A percentile compares a stretch with the other conserved stretches of the same genome.
Evolutionary conservation across 805 yeast species (phyloP).

Genomic region (Teunomyces gatunensis): DNA sequence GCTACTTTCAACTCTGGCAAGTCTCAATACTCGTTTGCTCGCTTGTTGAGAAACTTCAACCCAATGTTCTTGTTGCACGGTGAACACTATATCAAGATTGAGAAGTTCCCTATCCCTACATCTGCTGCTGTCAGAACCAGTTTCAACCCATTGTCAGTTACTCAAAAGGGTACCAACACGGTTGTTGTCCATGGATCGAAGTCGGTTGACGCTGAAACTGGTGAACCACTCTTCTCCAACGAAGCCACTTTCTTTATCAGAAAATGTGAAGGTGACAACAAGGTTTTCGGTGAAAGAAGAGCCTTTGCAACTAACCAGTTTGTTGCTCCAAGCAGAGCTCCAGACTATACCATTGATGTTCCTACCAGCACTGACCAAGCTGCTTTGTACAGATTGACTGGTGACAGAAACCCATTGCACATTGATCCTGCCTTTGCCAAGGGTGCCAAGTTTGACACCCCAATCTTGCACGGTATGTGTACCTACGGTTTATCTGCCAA

Average conservation of each 20-base stretch:
- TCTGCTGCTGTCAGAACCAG: constrained; percentile 61
- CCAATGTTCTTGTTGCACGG: constrained; percentile 91
- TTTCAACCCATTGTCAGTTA: constrained; percentile 65
- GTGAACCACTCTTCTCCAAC: constrained; percentile 71
- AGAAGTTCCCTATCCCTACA: constrained; percentile 75
- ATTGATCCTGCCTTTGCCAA: constrained; percentile 89
- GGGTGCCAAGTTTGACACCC: constrained; percentile 79
- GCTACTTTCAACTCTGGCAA: constrained; percentile 70
- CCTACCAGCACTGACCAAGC: constrained; percentile 73
- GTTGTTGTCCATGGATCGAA: constrained; percentile 71
- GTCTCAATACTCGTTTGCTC: constrained; percentile 55
- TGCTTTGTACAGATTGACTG: constrained; percentile 84
- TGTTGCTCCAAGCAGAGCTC: constrained; percentile 57
- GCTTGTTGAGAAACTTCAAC: constrained; percentile 75
- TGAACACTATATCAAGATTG: constrained; percentile 83
- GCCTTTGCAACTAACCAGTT: constrained; percentile 63
- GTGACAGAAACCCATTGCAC: constrained; percentile 94
- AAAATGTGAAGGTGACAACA: constrained; percentile 60
- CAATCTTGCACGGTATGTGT: constrained; percentile 92
- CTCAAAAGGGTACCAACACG: constrained; percentile 86
- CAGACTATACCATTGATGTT: constrained; percentile 63
- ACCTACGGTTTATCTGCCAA: constrained; percentile 81
- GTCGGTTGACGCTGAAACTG: constrained; percentile 63
- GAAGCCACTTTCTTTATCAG: constrained; percentile 84
- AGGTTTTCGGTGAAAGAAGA: constrained; percentile 46